Conservation (phyloP, 176 grass and related monocot species). For the Carex parvula region DNA sequence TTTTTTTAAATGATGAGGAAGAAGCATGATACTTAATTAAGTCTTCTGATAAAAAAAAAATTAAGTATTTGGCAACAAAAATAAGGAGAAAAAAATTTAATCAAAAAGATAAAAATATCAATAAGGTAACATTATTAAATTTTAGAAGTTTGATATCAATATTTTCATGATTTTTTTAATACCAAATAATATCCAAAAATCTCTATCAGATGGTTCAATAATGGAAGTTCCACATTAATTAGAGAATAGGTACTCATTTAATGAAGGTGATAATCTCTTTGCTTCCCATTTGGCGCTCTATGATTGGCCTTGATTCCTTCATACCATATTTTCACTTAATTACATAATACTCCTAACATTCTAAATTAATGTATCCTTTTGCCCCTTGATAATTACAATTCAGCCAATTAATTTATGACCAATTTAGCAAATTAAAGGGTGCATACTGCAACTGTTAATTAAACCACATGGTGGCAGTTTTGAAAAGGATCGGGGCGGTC, state of each 20-base stretch:
- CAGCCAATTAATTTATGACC: not conserved
- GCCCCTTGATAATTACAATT: not conserved
- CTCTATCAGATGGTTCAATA: slow-evolving; percentile 25
- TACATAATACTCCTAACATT: not conserved
- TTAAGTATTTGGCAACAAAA: no score
- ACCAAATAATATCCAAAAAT: not conserved
- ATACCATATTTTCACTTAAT: not conserved
- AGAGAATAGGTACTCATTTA: slow-evolving; percentile 10
- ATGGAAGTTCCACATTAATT: slow-evolving; percentile 21
- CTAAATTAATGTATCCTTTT: not conserved
- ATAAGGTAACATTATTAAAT: no score
- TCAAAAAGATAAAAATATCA: no score
- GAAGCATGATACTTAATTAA: no score
- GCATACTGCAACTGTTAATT: not conserved
- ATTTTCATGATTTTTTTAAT: no score
- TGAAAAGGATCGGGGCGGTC: no score
- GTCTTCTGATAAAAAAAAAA: no score
- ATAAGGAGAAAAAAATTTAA: no score
- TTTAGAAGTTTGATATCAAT: no score
- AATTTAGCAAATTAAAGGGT: not conserved
- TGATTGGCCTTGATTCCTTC: slow-evolving; percentile 16
- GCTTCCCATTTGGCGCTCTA: slow-evolving; percentile 13
- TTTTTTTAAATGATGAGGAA: no score
- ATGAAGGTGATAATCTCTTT: slow-evolving; percentile 18
- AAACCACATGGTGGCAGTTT: no score